phyloP scores from a whole-genome alignment of 1,284 basidiomycete species.

The Ustilago tritici region DNA sequence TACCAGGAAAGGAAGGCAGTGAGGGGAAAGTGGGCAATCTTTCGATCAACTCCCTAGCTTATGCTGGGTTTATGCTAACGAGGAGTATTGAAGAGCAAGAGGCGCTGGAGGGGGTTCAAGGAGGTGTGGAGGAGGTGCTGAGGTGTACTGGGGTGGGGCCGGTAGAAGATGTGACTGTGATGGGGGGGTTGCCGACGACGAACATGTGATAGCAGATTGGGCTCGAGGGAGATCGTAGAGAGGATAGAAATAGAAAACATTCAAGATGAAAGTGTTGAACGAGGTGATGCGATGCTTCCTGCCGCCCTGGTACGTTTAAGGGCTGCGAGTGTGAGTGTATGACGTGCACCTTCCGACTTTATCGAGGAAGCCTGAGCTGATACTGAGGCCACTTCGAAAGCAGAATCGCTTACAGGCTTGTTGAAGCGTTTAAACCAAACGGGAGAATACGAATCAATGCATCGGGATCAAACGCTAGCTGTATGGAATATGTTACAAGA shows the following conservation, averaged over 20 bases:
- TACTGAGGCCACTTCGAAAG: neutral
- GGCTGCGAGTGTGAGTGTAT: neutral
- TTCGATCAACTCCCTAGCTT: slow-evolving; percentile 61
- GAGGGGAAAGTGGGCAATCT: slow-evolving; percentile 45
- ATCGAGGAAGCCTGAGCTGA: no score
- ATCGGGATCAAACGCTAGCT: neutral
- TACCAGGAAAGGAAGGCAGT: slow-evolving; percentile 16
- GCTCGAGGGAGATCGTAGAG: no score
- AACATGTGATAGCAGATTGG: slow-evolving; percentile 14
- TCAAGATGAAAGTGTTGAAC: neutral
- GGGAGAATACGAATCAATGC: no score
- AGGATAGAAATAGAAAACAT: neutral
- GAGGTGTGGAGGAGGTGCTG: slow-evolving; percentile 46
- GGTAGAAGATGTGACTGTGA: slow-evolving; percentile 49
- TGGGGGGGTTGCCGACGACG: slow-evolving; percentile 39
- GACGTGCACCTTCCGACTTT: no score
- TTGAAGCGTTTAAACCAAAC: no score
- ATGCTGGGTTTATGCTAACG: slow-evolving; percentile 63
- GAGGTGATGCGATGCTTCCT: no score
- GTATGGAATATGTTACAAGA: slow-evolving; percentile 17
- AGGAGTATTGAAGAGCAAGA: slow-evolving; percentile 51
- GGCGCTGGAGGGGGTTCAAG: slow-evolving; percentile 36
- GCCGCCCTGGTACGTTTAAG: neutral
- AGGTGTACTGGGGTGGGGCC: slow-evolving; percentile 36
- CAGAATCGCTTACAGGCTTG: no score